phyloP scores from a whole-genome alignment of 2,329 filamentous ascomycete species.

The Elsinoe fawcettii region DNA sequence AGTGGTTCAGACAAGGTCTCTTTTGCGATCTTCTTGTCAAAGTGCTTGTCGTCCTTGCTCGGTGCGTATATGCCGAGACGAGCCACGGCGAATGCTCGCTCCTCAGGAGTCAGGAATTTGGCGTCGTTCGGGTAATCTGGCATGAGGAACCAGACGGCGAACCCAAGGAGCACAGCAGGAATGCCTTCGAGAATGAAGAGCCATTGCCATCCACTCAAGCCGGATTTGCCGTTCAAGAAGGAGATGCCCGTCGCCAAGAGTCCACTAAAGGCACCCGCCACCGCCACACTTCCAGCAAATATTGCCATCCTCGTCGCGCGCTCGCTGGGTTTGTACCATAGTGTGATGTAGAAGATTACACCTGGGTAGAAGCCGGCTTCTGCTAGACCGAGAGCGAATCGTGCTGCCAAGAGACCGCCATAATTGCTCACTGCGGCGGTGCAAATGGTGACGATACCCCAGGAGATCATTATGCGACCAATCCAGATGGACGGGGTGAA shows the following conservation, averaged over 20 bases:
- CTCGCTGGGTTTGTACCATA: slow-evolving; percentile 51
- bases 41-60: slow-evolving; percentile 18
- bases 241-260: slow-evolving; percentile 47
- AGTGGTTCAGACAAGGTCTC: slow-evolving; percentile 8
- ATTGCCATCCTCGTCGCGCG: slow-evolving; percentile 51
- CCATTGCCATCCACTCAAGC: slow-evolving; percentile 41
- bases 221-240: slow-evolving; percentile 33
- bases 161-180: slow-evolving; percentile 23
- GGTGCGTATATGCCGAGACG: slow-evolving; percentile 14
- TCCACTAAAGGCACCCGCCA: slow-evolving; percentile 47
- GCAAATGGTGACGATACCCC: slow-evolving; percentile 17
- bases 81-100: slow-evolving; percentile 28
- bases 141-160: slow-evolving; percentile 24
- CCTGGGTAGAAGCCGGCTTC: slow-evolving; percentile 35
- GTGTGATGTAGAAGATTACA: slow-evolving; percentile 26
- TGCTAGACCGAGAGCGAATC: slow-evolving; percentile 33
- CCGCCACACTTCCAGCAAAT: slow-evolving; percentile 48
- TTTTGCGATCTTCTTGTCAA: slow-evolving; percentile 13
- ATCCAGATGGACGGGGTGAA: slow-evolving; percentile 27
- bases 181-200: slow-evolving; percentile 40
- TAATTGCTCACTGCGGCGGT: slow-evolving; percentile 15
- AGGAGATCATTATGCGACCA: slow-evolving; percentile 16
- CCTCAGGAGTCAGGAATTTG: slow-evolving; percentile 30
- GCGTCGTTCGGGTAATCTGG: slow-evolving; percentile 27
- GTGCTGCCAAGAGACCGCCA: slow-evolving; percentile 13